phyloP scores from a whole-genome alignment of 1,284 basidiomycete species.

The Pseudomicrostroma phylloplanum region DNA sequence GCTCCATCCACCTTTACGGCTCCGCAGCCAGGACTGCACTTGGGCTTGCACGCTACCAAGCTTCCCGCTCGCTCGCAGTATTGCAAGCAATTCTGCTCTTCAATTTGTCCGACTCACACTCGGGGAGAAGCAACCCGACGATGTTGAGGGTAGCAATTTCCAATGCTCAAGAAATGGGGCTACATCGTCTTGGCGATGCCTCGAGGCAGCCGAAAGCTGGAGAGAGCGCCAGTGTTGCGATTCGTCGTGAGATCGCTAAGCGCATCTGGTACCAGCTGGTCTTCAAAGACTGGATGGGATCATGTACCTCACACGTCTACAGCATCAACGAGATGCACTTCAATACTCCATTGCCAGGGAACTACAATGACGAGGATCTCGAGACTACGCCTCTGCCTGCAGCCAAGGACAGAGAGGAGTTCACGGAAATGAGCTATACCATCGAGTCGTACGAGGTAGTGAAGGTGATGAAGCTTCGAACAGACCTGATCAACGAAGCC shows the following conservation, averaged over 20 bases:
- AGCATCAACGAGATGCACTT: conserved; percentile 35
- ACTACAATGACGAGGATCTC: conserved; percentile 46
- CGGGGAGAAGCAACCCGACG: conserved; percentile 17
- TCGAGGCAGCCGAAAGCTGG: conserved; percentile 28
- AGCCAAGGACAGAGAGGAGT: conserved; percentile 26
- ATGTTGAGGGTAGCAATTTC: conserved; percentile 40
- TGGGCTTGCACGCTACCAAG: conserved; percentile 36
- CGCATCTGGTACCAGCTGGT: conserved; percentile 46
- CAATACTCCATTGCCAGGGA: conserved; percentile 46
- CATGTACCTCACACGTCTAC: conserved; percentile 25
- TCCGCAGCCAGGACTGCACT: conserved; percentile 39
- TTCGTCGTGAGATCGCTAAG: conserved; percentile 41
- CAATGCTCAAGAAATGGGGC: conserved; percentile 43
- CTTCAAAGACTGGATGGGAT: conserved; percentile 31
- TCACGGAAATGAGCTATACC: conserved; percentile 43
- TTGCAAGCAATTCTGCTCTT: conserved; percentile 34
- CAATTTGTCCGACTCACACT: conserved; percentile 16
- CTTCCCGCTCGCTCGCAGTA: conserved; percentile 32
- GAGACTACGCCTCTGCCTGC: conserved; percentile 26
- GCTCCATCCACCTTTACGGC: conserved; percentile 35
- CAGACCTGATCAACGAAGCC: conserved; percentile 25
- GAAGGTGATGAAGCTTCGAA: conserved; percentile 31
- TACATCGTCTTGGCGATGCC: conserved; percentile 42
- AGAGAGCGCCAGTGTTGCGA: conserved; percentile 26
- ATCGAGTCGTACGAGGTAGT: conserved; percentile 32